Base-by-base conservation (phyloP, 495 filamentous ascomycete species). In the Umbilicaria muhlenbergii region DNA sequence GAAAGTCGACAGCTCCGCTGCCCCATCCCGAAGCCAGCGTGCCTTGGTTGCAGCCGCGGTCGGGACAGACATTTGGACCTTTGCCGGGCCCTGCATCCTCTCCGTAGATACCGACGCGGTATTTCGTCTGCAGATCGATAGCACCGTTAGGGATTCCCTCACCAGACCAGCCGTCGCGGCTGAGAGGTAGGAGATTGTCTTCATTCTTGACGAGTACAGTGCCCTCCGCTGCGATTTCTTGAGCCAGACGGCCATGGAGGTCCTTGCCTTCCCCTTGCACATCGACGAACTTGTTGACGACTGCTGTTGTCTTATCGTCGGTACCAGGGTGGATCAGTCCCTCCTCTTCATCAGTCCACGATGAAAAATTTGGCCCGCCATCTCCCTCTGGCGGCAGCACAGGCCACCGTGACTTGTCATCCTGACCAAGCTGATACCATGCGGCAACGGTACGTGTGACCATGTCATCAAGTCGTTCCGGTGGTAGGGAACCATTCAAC, bases 381-480 rank as follows among this genome's bases (percentile, higher is more conserved):
- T 85, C 62, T 8, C 71, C 73, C 18, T 81, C 73, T 44, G 76
- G 59, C 19, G 62, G 58, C 5, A 62, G 65, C 6, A 61, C 52
- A 3, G 73, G 67, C 61, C 63, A 83, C 38, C 65, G 71, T 13
- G 64, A 65, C 60, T 73, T 69, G 39, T 80, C 66, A 53, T 94
- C 86, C 60, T 95, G 88, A 5, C 81, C 77, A 28, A 93, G 61
- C 55, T 92, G 84, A 57, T 92, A 95, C 85, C 86, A 95, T 0
- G 87, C 70, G 0, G 89, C 89, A 3, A 95, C 86, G 48, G 94
- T 80, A 17, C 89, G 76, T 1, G 83, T 84, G 3, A 77, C 86
- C 91, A 98, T 95, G 57, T 98, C 91, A 57, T 95, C 83, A 32
- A 98, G 51, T 32, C 91, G 70, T 16, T 81, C 75, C 39, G 93